Percentiles rank a stretch among this genome's conserved stretches.
These are phyloP conservation scores for Backusella psychrophila DNA, from an alignment of 192 early-diverging fungal species.

Conservation along the genomic window DNA sequence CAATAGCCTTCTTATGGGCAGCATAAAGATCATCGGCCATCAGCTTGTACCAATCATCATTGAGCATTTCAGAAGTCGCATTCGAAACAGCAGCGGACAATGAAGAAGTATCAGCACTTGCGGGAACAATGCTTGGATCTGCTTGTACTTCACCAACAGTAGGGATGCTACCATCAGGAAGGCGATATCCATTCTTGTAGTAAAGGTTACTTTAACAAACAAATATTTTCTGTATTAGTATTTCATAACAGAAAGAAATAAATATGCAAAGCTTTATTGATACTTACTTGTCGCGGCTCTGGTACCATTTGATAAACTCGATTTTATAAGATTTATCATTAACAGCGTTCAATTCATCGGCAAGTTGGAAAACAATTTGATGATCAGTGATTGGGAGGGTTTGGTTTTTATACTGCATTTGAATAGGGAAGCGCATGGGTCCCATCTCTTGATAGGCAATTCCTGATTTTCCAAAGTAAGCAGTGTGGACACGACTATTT, in stretches of 20 bases:
- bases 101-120: background rate
- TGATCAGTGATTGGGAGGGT: slow-evolving; percentile 13
- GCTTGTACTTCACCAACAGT: slow-evolving; percentile 9
- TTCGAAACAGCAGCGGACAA: background rate
- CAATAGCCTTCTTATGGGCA: slow-evolving; percentile 12
- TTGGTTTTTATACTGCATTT: background rate
- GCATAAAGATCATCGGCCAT: slow-evolving; percentile 20
- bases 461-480: slow-evolving; percentile 28
- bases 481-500: slow-evolving; percentile 22
- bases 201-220: slow-evolving; percentile 13
- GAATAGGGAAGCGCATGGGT: background rate
- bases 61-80: background rate
- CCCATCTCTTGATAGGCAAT: slow-evolving; percentile 25
- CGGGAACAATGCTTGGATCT: background rate
- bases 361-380: slow-evolving; percentile 31
- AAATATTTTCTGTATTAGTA: background rate
- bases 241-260: background rate
- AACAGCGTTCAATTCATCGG: slow-evolving; percentile 15
- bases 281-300: slow-evolving; percentile 19
- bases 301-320: slow-evolving; percentile 18
- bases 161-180: slow-evolving; percentile 17
- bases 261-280: slow-evolving; percentile 15
- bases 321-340: slow-evolving; percentile 11
- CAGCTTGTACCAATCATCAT: slow-evolving; percentile 4
- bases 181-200: slow-evolving; percentile 15